Conservation (phyloP, 192 early-diverging fungal species). For the Irineochytrium annulatum region DNA sequence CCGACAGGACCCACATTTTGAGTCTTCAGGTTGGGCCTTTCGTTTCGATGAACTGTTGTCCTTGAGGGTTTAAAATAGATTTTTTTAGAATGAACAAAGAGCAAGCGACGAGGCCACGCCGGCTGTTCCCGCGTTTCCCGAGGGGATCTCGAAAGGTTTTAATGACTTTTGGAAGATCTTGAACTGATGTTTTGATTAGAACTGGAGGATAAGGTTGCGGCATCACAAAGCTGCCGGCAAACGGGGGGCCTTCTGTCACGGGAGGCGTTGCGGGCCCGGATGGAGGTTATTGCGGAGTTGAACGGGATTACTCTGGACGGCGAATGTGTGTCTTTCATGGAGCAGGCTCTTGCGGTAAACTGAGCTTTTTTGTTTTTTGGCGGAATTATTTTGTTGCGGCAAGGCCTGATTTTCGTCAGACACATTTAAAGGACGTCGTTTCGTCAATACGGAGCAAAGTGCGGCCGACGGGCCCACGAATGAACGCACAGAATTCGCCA, state of each 20-base stretch:
- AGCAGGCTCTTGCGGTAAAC: conserved; percentile 18
- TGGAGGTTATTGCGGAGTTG: conserved; percentile 18
- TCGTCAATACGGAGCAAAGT: conserved; percentile 6
- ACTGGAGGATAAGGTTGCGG: background rate
- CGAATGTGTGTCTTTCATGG: conserved; percentile 19
- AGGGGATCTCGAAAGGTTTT: background rate
- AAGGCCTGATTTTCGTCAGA: conserved; percentile 1
- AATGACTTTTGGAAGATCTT: background rate
- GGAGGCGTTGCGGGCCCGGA: conserved; percentile 14
- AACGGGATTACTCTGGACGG: conserved; percentile 13
- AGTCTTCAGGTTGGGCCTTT: background rate
- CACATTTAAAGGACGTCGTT: conserved; percentile 19
- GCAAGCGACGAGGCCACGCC: background rate
- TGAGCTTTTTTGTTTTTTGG: background rate
- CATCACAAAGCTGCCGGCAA: conserved; percentile 14
- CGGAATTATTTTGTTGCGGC: background rate
- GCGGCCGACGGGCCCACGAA: too few species aligned
- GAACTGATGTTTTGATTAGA: conserved; percentile 3
- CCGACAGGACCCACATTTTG: background rate
- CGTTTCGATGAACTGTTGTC: background rate
- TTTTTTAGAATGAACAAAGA: too few species aligned
- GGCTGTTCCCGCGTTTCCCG: background rate
- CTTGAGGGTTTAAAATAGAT: too few species aligned
- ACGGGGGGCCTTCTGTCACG: conserved; percentile 7
- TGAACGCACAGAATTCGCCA: too few species aligned